Conservation (phyloP, 2,329 filamentous ascomycete genomes). For the Talaromyces marneffei region DNA sequence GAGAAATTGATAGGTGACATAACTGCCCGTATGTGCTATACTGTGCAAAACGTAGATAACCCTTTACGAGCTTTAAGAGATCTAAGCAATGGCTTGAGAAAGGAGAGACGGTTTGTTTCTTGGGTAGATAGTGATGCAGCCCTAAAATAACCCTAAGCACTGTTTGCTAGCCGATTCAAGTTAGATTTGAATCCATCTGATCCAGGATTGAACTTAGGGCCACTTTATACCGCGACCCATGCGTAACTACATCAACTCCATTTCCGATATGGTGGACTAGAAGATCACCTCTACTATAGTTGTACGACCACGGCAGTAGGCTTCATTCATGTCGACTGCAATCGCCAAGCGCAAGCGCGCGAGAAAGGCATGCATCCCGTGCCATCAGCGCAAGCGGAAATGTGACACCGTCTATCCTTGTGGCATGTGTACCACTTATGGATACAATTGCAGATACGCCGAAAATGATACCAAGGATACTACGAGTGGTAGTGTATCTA, state of each 20-base stretch:
- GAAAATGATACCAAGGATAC: conserved; percentile 12
- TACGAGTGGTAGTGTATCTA: neutral
- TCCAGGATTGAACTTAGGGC: neutral
- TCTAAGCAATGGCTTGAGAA: neutral
- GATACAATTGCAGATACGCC: conserved; percentile 24
- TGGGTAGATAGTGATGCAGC: neutral
- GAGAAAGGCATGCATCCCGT: conserved; percentile 27
- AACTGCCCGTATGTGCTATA: neutral
- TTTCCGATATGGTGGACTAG: neutral
- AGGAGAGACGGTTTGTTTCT: neutral
- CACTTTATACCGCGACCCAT: too few species aligned
- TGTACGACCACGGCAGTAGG: neutral
- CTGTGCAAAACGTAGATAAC: neutral
- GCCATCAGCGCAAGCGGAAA: conserved; percentile 32
- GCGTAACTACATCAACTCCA: neutral
- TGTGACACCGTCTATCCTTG: conserved; percentile 28
- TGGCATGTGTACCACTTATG: conserved; percentile 25
- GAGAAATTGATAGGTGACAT: neutral
- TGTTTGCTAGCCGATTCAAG: neutral
- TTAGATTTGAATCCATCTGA: neutral
- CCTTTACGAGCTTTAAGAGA: neutral
- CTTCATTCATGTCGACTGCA: conserved; percentile 17
- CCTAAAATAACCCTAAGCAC: neutral
- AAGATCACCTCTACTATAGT: neutral
- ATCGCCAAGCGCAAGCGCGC: conserved; percentile 25